Percentiles rank a stretch among this genome's conserved stretches.
These are phyloP conservation scores for Colletotrichum acutatum DNA, from an alignment of 2,329 filamentous ascomycete species.

Conservation along the genomic window DNA sequence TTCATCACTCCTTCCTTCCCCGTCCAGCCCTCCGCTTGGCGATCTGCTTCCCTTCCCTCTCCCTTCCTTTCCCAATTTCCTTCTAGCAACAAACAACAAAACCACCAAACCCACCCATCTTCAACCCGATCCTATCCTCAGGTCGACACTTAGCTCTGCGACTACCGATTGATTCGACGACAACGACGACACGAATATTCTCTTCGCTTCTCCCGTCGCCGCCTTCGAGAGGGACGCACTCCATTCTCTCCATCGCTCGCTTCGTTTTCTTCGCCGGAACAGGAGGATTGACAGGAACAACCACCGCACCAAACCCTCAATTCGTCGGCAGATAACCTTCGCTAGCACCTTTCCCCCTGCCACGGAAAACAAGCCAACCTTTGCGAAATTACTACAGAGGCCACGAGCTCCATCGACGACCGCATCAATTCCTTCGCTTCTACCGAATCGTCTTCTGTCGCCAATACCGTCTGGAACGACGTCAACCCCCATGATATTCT, in stretches of 20 bases:
- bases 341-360: slow-evolving; percentile 28
- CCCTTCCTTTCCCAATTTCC: slow-evolving; percentile 24
- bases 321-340: slow-evolving; percentile 32
- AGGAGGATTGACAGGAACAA: background rate
- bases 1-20: slow-evolving; percentile 31
- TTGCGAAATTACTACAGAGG: background rate
- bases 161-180: slow-evolving; percentile 4
- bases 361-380: slow-evolving; percentile 23
- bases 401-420: slow-evolving; percentile 13
- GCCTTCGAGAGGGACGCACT: slow-evolving; percentile 27
- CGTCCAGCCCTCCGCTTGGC: slow-evolving; percentile 30
- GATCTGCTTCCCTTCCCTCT: slow-evolving; percentile 26
- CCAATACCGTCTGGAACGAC: slow-evolving; percentile 28
- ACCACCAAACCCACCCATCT: slow-evolving; percentile 17
- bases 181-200: slow-evolving; percentile 21
- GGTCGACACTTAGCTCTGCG: background rate
- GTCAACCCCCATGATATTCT: slow-evolving; percentile 19
- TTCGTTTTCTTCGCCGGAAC: background rate
- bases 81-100: slow-evolving; percentile 25
- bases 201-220: slow-evolving; percentile 4
- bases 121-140: background rate
- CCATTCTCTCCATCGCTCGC: slow-evolving; percentile 16
- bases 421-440: slow-evolving; percentile 4
- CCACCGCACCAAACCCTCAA: slow-evolving; percentile 10
- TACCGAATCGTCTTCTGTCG: background rate